Base-by-base conservation (phyloP, 2,329 filamentous ascomycete genomes). In the Onygenales sp. region DNA sequence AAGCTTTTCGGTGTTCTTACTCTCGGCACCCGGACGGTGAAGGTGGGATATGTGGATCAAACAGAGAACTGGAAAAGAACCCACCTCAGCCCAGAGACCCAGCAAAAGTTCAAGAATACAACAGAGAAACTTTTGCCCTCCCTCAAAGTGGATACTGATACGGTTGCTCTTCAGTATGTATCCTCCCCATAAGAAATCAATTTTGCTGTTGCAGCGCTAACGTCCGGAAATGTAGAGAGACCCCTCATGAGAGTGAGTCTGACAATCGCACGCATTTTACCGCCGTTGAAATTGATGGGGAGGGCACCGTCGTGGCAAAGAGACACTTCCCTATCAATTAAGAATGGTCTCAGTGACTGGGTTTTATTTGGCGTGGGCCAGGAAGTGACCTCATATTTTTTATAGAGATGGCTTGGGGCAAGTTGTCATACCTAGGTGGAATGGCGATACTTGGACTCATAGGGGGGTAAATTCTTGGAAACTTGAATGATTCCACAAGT, bases 351-450 rank as follows among this genome's bases (percentile, higher is more conserved):
- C 37, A 6, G 37, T 14, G 11, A 40, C 37, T 40, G 37, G 37
- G 3, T 40, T 40, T 40, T 6, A 3, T 40, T 40, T 40, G 37
- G 37, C 37, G 37, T 14, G 37, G 3, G 37, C 37, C 3, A 40
- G 67, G 60, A 52, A 17, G 17, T 17, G 17, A 17, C 17, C 17
- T 17, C 17, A 17, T 17, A 17, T 17, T 17, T 17, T 17, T 17
- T 17, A 17, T 17, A 17, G 17, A 17, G 17, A 17, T 17, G 17
- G 17, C 17, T 17, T 17, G 17, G 17, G 17, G 17, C 17, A 17
- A 17, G 17, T 17, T 17, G 17, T 17, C 17, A 17, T 17, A 17
- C 21, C 21, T 27, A 27, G 21, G 21, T 27, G 4, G 21, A 27
- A 27, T 3, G 21, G 3, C 4, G 21, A 27, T 27, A 27, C 3